Conservation (phyloP, 495 filamentous ascomycete genomes). For the Parmelia sp. region DNA sequence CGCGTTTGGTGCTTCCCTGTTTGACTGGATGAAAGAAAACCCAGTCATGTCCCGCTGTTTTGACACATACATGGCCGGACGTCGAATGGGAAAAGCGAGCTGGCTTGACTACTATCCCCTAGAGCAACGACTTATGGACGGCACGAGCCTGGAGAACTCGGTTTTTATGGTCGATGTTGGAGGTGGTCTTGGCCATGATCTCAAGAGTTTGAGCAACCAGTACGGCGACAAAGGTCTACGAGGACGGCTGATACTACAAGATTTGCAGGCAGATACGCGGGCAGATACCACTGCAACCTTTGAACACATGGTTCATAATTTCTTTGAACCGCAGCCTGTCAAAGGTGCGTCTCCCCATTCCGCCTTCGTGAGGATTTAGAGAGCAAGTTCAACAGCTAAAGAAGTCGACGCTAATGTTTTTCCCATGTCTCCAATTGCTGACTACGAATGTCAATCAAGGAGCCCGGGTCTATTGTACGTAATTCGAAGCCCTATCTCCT, state of each 20-base stretch:
- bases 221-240: conserved; percentile 24
- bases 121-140: conserved; percentile 32
- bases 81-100: conserved; percentile 31
- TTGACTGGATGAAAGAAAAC: conserved; percentile 13
- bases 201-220: conserved; percentile 22
- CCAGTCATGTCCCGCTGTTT: not conserved
- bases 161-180: conserved; percentile 33
- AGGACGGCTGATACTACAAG: conserved; percentile 28
- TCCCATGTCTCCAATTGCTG: not conserved
- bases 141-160: conserved; percentile 12
- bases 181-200: conserved; percentile 25
- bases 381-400: not conserved
- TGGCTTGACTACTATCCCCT: conserved; percentile 40
- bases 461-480: conserved; percentile 37
- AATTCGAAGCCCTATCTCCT: no score
- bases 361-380: not conserved
- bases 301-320: conserved; percentile 27
- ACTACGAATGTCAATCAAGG: conserved; percentile 2
- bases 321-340: conserved; percentile 31
- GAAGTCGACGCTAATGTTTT: not conserved
- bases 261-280: conserved; percentile 15
- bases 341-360: conserved; percentile 25
- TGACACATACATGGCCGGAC: conserved; percentile 18
- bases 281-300: conserved; percentile 2
- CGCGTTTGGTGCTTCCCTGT: conserved; percentile 29